Base-by-base conservation (phyloP, 2,329 filamentous ascomycete genomes). In the Ploettnerulaceae sp. region DNA sequence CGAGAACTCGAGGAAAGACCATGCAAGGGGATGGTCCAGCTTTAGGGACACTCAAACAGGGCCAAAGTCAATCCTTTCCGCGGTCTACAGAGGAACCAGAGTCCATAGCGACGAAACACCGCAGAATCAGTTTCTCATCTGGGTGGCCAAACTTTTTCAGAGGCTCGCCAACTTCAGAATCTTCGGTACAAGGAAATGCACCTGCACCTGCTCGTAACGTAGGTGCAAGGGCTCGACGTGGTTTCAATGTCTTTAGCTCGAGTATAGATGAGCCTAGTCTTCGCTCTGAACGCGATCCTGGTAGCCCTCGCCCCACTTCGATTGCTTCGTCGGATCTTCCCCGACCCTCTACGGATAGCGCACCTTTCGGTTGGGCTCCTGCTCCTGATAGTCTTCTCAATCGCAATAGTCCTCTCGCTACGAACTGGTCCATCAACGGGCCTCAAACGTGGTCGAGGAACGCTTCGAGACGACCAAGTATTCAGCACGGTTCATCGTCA, bases 11-110 rank as follows among this genome's bases (percentile, higher is more conserved):
- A 20, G 70, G 76, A 4, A 89, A 88, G 65, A 73, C 73, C 0
- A 61, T 74, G 5, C 74, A 77, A 7, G 76, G 77, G 22, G 74
- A 80, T 22, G 81, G 82, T 0, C 82, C 82, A 5, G 71, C 76
- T 1, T 66, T 89, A 6, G 87, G 87, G 1, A 81, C 76, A 15
- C 69, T 90, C 11, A 87, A 86, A 60, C 68, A 77, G 22, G 76
- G 78, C 0, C 85, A 91, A 61, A 89, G 85, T 58, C 85, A 88
- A 60, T 91, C 87, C 0, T 80, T 93, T 55, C 87, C 87, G 5
- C 71, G 77, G 14, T 74, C 75, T 50, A 67, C 67, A 51, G 85
- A 77, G 17, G 79, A 81, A 9, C 65, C 64, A 14, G 84, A 75
- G 60, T 69, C 61, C 52, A 66, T 67, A 63, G 71, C 60, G 52